Percentiles rank a stretch among this genome's conserved stretches.
Conservation (phyloP, 208 protist genomes). For the Trypanosoma vivax region DNA sequence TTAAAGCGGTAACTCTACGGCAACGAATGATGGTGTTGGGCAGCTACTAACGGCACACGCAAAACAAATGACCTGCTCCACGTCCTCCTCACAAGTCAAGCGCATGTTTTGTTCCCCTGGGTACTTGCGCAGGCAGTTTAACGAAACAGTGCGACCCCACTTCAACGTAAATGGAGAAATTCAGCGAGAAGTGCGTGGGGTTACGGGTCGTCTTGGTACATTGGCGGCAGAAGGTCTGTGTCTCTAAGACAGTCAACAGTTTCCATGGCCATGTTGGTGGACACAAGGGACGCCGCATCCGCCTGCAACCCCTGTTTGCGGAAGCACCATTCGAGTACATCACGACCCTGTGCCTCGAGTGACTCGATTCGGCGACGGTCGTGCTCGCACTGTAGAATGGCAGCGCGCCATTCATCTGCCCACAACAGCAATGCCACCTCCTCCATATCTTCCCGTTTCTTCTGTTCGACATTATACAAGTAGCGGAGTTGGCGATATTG, state of each 20-base stretch:
- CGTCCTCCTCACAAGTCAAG: too few relatives aligned
- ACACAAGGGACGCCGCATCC: not conserved
- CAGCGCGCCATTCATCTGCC: constrained; percentile 16
- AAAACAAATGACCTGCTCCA: too few relatives aligned
- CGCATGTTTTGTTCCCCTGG: too few relatives aligned
- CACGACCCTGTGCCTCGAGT: constrained; percentile 12
- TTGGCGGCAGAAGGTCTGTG: constrained; percentile 1
- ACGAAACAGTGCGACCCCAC: too few relatives aligned
- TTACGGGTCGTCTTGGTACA: constrained; percentile 13
- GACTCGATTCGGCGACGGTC: constrained; percentile 12
- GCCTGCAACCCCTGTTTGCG: not conserved
- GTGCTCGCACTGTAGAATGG: constrained; percentile 14
- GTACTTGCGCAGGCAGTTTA: too few relatives aligned
- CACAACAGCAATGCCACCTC: constrained; percentile 30
- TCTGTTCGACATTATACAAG: not conserved
- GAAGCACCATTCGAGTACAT: constrained; percentile 7
- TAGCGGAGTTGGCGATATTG: constrained; percentile 12
- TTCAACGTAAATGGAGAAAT: not conserved
- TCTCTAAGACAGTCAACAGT: not conserved
- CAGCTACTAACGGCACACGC: too few relatives aligned
- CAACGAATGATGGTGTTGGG: too few relatives aligned
- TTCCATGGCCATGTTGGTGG: not conserved
- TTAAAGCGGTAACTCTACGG: too few relatives aligned
- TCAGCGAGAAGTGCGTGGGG: not conserved
- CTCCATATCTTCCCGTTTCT: constrained; percentile 41